Evolutionary conservation across 148 eudicot genomes (phyloP).

Genomic region (Fagopyrum esculentum): DNA sequence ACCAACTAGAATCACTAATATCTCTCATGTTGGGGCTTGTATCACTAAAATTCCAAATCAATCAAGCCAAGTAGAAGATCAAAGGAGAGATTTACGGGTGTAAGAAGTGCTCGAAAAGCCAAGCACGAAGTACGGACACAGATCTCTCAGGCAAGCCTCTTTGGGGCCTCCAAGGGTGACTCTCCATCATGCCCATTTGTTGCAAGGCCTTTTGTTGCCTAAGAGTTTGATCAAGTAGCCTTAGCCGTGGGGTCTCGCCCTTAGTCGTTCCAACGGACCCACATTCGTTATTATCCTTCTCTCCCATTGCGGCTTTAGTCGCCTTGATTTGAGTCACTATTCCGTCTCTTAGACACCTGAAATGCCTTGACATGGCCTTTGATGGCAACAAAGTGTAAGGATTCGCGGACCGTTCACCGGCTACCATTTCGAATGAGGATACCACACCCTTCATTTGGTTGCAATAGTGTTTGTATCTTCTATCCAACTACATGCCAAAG

Average conservation of each 20-base stretch:
- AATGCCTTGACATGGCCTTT: constrained; percentile 95
- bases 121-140: constrained; percentile 88
- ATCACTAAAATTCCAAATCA: background rate
- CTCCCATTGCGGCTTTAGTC: constrained; percentile 71
- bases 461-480: constrained; percentile 80
- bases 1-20: background rate
- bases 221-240: constrained; percentile 74
- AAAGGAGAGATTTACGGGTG: constrained; percentile 62
- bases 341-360: constrained; percentile 70
- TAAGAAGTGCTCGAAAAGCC: constrained; percentile 97
- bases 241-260: constrained; percentile 87
- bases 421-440: constrained; percentile 66
- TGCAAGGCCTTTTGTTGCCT: constrained; percentile 81
- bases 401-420: constrained; percentile 58
- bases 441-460: constrained; percentile 78
- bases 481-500: constrained; percentile 53
- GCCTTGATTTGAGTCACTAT: constrained; percentile 65
- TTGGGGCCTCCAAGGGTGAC: constrained; percentile 94
- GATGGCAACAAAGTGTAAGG: constrained; percentile 73
- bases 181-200: constrained; percentile 80
- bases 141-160: constrained; percentile 89
- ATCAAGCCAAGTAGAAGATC: background rate
- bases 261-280: constrained; percentile 43
- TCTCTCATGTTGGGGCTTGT: background rate
- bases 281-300: constrained; percentile 37